Percentiles rank a stretch among this genome's conserved stretches.
Evolutionary conservation across 768 basidiomycete genomes (phyloP).

Genomic region (Leccinum variicolor): DNA sequence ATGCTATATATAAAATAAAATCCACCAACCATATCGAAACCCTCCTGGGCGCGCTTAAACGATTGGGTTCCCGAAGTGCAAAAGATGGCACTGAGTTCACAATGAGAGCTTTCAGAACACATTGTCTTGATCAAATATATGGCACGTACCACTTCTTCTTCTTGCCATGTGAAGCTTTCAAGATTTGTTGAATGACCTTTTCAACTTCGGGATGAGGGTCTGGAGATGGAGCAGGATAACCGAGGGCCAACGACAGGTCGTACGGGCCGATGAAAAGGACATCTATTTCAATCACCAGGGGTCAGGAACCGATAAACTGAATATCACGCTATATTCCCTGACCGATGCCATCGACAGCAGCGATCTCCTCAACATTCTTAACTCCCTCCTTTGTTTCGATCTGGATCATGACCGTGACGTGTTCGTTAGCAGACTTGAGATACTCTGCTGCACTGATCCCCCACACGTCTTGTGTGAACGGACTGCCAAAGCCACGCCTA

Average conservation of each 20-base stretch:
- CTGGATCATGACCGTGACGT: slow-evolving; percentile 57
- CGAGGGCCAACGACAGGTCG: slow-evolving; percentile 61
- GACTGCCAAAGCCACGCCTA: slow-evolving; percentile 61
- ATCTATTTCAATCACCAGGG: slow-evolving; percentile 27
- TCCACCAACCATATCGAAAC: slow-evolving; percentile 48
- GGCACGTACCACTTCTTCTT: slow-evolving; percentile 63
- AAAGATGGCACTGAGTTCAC: slow-evolving; percentile 41
- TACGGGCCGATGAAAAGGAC: slow-evolving; percentile 65
- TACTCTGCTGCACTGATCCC: slow-evolving; percentile 51
- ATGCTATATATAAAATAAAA: neutral
- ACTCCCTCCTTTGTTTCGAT: slow-evolving; percentile 64
- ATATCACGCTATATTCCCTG: slow-evolving; percentile 10
- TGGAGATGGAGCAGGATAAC: slow-evolving; percentile 57
- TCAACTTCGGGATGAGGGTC: slow-evolving; percentile 67
- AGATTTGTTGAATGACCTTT: slow-evolving; percentile 51
- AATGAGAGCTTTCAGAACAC: neutral
- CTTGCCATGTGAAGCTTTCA: slow-evolving; percentile 45
- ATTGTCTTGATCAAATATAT: neutral
- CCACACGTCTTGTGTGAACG: slow-evolving; percentile 61
- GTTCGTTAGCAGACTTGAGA: slow-evolving; percentile 51
- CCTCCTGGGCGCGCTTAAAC: slow-evolving; percentile 42
- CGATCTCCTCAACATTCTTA: slow-evolving; percentile 57
- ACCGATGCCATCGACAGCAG: slow-evolving; percentile 61
- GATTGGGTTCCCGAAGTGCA: slow-evolving; percentile 46
- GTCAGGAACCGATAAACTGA: neutral